Evolutionary conservation across 2,329 filamentous ascomycete species (phyloP).

Genomic region (Nemania sp.): DNA sequence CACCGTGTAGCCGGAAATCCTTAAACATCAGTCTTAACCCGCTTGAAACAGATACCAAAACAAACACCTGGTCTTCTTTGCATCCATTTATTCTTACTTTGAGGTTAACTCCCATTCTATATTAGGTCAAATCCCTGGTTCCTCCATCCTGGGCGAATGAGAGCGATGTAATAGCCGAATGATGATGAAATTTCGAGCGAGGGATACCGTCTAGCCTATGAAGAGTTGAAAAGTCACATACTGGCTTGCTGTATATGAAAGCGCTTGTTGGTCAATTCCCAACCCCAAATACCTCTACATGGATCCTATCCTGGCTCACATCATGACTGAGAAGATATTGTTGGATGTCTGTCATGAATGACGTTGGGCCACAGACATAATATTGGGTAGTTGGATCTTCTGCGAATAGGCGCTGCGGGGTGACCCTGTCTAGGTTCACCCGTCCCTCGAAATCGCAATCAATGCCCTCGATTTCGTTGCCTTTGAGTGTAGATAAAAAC

Average conservation of each 20-base stretch:
- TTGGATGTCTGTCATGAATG: conserved; percentile 75
- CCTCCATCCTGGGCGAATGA: conserved; percentile 2
- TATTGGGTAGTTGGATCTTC: conserved; percentile 69
- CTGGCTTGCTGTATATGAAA: neutral
- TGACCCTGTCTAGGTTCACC: conserved; percentile 68
- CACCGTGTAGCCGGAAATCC: conserved; percentile 11
- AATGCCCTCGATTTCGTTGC: conserved; percentile 59
- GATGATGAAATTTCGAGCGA: neutral
- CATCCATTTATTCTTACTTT: neutral
- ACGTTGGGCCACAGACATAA: conserved; percentile 76
- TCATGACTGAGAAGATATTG: conserved; percentile 65
- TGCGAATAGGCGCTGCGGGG: conserved; percentile 65
- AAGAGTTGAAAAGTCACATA: neutral
- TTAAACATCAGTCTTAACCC: conserved; percentile 12
- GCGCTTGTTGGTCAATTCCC: conserved; percentile 15
- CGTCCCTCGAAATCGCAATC: conserved; percentile 71
- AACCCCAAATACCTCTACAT: conserved; percentile 77
- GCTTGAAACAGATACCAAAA: conserved; percentile 16
- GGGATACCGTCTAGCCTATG: neutral
- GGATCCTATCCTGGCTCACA: conserved; percentile 68
- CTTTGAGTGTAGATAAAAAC: conserved; percentile 66
- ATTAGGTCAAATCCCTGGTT: neutral
- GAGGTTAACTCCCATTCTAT: neutral
- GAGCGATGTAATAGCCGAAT: conserved; percentile 1
- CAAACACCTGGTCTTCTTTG: neutral